phyloP scores from a whole-genome alignment of 345 rosid species.

The Sisymbrium irio region DNA sequence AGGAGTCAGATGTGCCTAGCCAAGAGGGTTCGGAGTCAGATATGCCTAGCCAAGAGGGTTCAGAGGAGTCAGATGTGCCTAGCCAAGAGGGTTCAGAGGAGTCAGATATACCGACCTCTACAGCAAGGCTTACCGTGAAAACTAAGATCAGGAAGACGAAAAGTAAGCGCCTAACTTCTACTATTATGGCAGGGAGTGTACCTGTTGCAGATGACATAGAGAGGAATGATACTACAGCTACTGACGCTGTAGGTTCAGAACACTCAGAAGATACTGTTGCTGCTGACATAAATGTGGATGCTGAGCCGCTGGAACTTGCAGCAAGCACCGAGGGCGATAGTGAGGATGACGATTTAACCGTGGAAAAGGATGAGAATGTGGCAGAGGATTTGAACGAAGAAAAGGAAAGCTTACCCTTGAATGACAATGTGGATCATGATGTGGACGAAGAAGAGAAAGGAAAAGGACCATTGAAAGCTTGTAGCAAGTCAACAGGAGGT shows the following conservation, averaged over 20 bases:
- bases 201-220: slow-evolving; percentile 20
- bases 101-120: neutral
- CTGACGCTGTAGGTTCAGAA: slow-evolving; percentile 3
- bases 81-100: neutral
- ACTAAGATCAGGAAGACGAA: slow-evolving; percentile 21
- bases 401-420: slow-evolving; percentile 8
- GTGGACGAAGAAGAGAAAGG: slow-evolving; percentile 5
- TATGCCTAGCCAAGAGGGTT: too few species aligned
- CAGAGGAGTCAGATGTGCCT: too few species aligned
- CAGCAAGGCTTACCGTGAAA: neutral
- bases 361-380: slow-evolving; percentile 12
- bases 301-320: slow-evolving; percentile 24
- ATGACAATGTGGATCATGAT: slow-evolving; percentile 28
- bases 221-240: slow-evolving; percentile 12
- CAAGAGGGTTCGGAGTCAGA: too few species aligned
- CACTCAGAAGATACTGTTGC: slow-evolving; percentile 13
- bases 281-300: slow-evolving; percentile 8
- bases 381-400: slow-evolving; percentile 14
- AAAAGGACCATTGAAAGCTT: slow-evolving; percentile 18
- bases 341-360: slow-evolving; percentile 13
- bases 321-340: slow-evolving; percentile 16
- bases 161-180: slow-evolving; percentile 24
- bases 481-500: slow-evolving; percentile 53
- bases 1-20: too few species aligned
- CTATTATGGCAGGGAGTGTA: slow-evolving; percentile 21